Percentiles rank a stretch among this genome's conserved stretches.
These are phyloP conservation scores for Tetrapisispora iriomotensis DNA, from an alignment of 805 yeast genomes.

Conservation along the genomic window DNA sequence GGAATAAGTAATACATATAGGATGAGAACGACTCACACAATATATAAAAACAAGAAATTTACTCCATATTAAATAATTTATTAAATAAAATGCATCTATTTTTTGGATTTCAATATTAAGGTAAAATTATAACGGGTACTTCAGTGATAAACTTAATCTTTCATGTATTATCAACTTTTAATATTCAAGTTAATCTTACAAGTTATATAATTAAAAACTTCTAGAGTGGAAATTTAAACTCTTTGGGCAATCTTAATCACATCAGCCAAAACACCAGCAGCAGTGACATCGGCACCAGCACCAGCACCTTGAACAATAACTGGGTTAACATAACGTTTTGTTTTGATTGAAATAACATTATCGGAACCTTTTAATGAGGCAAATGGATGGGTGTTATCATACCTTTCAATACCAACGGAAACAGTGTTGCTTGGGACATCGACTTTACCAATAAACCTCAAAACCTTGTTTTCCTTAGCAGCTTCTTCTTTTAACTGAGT, in stretches of 20 bases:
- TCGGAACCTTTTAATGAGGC: slow-evolving; percentile 94
- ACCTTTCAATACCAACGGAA: slow-evolving; percentile 82
- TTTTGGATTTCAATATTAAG: no score
- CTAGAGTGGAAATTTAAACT: slow-evolving; percentile 27
- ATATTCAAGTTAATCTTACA: no score
- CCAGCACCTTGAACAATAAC: slow-evolving; percentile 97
- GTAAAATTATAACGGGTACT: no score
- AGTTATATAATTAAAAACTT: neutral
- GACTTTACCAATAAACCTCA: slow-evolving; percentile 88
- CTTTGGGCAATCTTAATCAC: slow-evolving; percentile 86
- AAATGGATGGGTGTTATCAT: slow-evolving; percentile 84
- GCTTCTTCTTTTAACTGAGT: slow-evolving; percentile 74
- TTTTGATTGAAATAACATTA: slow-evolving; percentile 84
- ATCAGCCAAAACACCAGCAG: slow-evolving; percentile 91
- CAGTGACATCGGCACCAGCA: slow-evolving; percentile 69
- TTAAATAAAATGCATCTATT: neutral
- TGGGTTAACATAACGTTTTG: slow-evolving; percentile 89
- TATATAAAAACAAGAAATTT: no score
- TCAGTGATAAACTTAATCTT: no score
- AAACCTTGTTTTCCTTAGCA: slow-evolving; percentile 70
- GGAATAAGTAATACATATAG: neutral
- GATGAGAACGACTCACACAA: no score
- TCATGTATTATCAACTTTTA: no score
- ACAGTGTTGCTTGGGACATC: slow-evolving; percentile 63
- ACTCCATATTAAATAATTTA: neutral